Conservation (phyloP, 1,139 yeast genomes). For the Pichiaceae sp. region DNA sequence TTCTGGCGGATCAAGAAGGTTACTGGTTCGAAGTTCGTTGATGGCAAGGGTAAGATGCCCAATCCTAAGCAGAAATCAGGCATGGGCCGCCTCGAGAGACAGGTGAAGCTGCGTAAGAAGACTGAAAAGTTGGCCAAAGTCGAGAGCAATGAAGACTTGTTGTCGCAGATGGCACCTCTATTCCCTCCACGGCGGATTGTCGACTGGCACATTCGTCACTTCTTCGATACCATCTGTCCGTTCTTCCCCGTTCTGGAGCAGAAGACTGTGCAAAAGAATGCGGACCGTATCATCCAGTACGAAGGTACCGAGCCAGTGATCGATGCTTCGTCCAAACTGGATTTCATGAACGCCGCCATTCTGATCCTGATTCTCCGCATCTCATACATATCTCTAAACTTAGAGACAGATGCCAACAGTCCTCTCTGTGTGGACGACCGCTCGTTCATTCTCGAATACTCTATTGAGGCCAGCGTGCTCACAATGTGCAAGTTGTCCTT, state of each 20-base stretch:
- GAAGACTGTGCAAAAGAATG: slow-evolving; percentile 21
- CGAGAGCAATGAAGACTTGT: slow-evolving; percentile 3
- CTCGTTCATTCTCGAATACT: slow-evolving; percentile 11
- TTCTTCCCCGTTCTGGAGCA: slow-evolving; percentile 46
- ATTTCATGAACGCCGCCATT: slow-evolving; percentile 31
- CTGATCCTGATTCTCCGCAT: slow-evolving; percentile 34
- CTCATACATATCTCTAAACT: slow-evolving; percentile 28
- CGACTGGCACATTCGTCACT: slow-evolving; percentile 29
- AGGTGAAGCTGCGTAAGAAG: slow-evolving; percentile 4
- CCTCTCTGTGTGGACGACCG: slow-evolving; percentile 6
- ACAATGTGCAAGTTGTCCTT: slow-evolving; percentile 26
- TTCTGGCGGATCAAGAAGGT: slow-evolving; percentile 4
- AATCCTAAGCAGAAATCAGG: slow-evolving; percentile 1
- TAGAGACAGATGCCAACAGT: slow-evolving; percentile 22
- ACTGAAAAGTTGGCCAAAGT: not conserved
- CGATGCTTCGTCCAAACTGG: slow-evolving; percentile 22
- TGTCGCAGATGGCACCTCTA: slow-evolving; percentile 8
- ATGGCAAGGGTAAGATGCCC: not conserved
- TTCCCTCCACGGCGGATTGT: slow-evolving; percentile 35
- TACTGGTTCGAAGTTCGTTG: not conserved
- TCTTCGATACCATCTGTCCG: slow-evolving; percentile 38
- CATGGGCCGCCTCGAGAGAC: slow-evolving; percentile 6
- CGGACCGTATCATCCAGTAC: slow-evolving; percentile 12
- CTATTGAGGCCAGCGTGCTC: slow-evolving; percentile 28
- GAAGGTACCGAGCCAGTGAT: slow-evolving; percentile 9